Conservation (phyloP, 306 rosid genomes). For the barrel medic (Medicago truncatula) region MtrunA17r5.0-ANR NC_053043.1:23475001-23475500, state of each 20-base stretch:
- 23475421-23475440: slow-evolving; percentile 55
- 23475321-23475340: slow-evolving; percentile 97
- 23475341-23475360: slow-evolving; percentile 92
- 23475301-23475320: slow-evolving; percentile 95
- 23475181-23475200: slow-evolving; percentile 71
- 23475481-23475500: slow-evolving; percentile 74
- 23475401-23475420: slow-evolving; percentile 66
- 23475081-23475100: slow-evolving; percentile 20
- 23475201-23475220: slow-evolving; percentile 81
- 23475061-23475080: slow-evolving; percentile 80
- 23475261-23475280: slow-evolving; percentile 95
- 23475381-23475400: slow-evolving; percentile 89
- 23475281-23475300: slow-evolving; percentile 94
- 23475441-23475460: slow-evolving; percentile 84
- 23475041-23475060: slow-evolving; percentile 85
- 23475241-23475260: slow-evolving; percentile 97
- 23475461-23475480: slow-evolving; percentile 96
- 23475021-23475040: slow-evolving; percentile 67
- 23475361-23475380: slow-evolving; percentile 94
- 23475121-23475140: background rate
- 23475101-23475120: slow-evolving; percentile 10
- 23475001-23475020: slow-evolving; percentile 57
- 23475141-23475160: background rate
- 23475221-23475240: slow-evolving; percentile 87
- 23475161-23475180: slow-evolving; percentile 48